These are phyloP conservation scores for Apiospora saccharicola DNA, from an alignment of 2,329 filamentous ascomycete genomes.

Conservation along the genomic window DNA sequence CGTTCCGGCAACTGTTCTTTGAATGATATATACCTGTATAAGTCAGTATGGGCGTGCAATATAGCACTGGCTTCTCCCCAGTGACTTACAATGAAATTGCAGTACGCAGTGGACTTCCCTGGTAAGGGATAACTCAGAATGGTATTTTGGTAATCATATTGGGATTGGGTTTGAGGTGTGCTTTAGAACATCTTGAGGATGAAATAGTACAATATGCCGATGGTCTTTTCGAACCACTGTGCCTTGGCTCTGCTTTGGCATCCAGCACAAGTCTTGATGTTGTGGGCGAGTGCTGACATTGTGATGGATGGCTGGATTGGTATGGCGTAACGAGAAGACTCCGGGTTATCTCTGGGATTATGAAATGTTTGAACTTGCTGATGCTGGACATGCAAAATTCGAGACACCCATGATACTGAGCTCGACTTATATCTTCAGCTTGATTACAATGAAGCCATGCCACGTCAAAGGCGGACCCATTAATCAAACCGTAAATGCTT, in stretches of 20 bases:
- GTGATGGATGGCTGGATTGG: background rate
- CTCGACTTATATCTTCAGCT: background rate
- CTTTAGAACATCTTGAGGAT: background rate
- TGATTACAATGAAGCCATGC: background rate
- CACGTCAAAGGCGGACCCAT: background rate
- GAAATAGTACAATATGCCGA: conserved; percentile 4
- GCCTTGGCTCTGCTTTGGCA: conserved; percentile 5
- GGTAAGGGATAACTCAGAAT: background rate
- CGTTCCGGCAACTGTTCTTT: background rate
- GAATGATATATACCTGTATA: background rate
- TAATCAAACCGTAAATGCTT: conserved; percentile 12
- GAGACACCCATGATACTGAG: background rate
- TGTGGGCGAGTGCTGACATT: conserved; percentile 3
- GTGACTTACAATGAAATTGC: background rate
- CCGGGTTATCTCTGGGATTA: background rate
- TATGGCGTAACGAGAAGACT: background rate
- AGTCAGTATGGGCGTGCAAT: background rate
- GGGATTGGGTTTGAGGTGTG: background rate
- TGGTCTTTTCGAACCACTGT: conserved; percentile 10
- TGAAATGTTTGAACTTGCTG: background rate
- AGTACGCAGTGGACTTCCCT: background rate
- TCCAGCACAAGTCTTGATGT: conserved; percentile 14
- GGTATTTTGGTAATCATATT: background rate
- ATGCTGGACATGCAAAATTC: background rate
- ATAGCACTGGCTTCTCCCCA: background rate